Evolutionary conservation across 139 green algal species (phyloP), one percentile per base, ranked within the genome.

Genomic region (Chlorella sp.): DNA sequence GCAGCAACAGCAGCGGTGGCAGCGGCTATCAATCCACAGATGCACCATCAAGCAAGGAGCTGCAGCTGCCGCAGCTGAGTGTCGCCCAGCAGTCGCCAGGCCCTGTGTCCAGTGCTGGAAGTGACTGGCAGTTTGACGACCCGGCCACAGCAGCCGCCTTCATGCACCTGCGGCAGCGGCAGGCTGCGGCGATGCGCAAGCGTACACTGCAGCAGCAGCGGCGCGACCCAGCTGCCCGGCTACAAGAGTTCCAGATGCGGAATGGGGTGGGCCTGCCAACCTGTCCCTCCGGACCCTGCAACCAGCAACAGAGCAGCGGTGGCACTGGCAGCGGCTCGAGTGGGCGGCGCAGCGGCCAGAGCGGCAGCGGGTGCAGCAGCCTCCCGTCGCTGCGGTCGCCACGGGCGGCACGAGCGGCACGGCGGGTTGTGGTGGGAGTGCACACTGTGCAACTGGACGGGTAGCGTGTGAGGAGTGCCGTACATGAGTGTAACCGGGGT

Each of bases 111-210:
- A 21, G 51, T 15, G 2, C 51, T 23, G 51, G 2, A 20, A 21
- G 11, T 16, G 57, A 60, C 36, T 86, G 81, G 81, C 13, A 47
- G 36, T 86, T 86, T 57, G 28, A 60, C 0, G 36, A 60, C 38
- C 39, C 69, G 0, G 69, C 55, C 70, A 86, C 81, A 0, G 81
- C 81, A 21, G 69, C 68, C 18, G 81, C 81, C 1, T 86, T 80
- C 18, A 60, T 26, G 36, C 36, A 62, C 70, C 32, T 86, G 69
- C 81, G 55, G 38, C 69, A 78, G 36, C 26, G 55, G 70, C 69
- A 62, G 23, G n/a, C 39, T n/a, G 69, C 55, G 4, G 39, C 16
- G 6, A 36, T 56, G 23, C 34, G 55, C 1, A 71, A 39, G 4
- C 81, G 56, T 2, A 36, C 57, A 28, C 17, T 36, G 13, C 56